Conservation (phyloP, 495 filamentous ascomycete genomes). For the Lasiosphaeria hispida region DNA sequence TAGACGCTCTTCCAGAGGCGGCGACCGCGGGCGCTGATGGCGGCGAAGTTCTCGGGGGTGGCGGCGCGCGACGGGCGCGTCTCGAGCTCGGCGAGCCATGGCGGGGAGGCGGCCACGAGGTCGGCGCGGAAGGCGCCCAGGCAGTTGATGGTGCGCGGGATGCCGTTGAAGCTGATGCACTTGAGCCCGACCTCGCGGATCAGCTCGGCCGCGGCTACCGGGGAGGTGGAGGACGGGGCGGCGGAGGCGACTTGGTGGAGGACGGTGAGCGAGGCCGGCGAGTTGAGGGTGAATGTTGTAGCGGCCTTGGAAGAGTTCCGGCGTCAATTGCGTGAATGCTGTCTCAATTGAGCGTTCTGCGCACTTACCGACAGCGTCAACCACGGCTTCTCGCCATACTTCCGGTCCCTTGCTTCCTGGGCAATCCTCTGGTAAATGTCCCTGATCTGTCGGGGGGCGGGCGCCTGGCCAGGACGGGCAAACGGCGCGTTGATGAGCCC, state of each 20-base stretch:
- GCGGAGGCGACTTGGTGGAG: constrained; percentile 51
- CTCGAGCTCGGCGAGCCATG: constrained; percentile 37
- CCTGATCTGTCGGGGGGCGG: constrained; percentile 58
- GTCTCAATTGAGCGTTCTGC: background rate
- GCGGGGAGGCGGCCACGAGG: constrained; percentile 54
- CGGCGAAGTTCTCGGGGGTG: constrained; percentile 48
- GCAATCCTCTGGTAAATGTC: constrained; percentile 60
- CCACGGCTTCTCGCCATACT: constrained; percentile 61
- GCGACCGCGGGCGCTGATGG: constrained; percentile 54
- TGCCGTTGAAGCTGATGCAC: constrained; percentile 81
- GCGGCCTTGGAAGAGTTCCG: constrained; percentile 25
- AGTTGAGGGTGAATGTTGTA: constrained; percentile 39
- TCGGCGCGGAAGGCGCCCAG: constrained; percentile 62
- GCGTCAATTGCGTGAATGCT: background rate
- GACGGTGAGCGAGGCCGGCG: constrained; percentile 30
- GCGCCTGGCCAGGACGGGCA: constrained; percentile 63
- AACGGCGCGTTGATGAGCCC: constrained; percentile 66
- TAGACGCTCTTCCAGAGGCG: constrained; percentile 72
- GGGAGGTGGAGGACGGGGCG: constrained; percentile 24
- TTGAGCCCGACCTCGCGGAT: constrained; percentile 80
- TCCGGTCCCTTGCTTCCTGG: constrained; percentile 49
- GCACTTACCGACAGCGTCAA: constrained; percentile 58
- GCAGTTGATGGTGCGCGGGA: constrained; percentile 77
- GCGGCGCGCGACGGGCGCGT: constrained; percentile 49
- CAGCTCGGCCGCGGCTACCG: constrained; percentile 62